Base-by-base conservation (phyloP, 768 basidiomycete genomes). In the Lyophyllum decastes region DNA sequence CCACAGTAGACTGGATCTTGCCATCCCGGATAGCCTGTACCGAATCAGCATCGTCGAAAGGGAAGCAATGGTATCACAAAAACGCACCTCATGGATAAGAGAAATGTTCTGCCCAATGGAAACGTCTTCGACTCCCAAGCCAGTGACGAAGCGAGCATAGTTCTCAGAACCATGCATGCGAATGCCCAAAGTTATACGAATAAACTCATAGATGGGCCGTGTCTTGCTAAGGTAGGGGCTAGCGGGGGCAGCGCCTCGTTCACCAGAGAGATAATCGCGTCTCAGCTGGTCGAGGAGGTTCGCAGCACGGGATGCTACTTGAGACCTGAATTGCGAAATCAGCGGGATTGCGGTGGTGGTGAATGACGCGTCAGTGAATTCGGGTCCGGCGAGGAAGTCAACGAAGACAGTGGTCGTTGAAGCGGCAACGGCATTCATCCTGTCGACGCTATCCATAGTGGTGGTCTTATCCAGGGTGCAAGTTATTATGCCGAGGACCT, bases 141-240 rank as follows among this genome's bases (percentile, higher is more conserved):
- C 80, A 49, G 77, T 74, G 1, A 61, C 67, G 54, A 83, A 83
- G 34, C 68, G 65, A 14, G 61, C 66, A 43, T 82, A 70, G 68
- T 94, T 94, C 63, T 90, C 89, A n/a, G 73, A 68, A 6, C 91
- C 91, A 55, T 92, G 86, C 88, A 92, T 92, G 62, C 74, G 75
- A 26, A 94, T 75, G 4, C 84, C 87, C 19, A 94, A 75, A 21
- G 74, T 78, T 27, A 80, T 68, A 26, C 92, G 80, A 24, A 94
- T 77, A 63, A 80, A 94, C 66, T 86, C 82, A 70, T 94, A 94
- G 48, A 93, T 64, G 5, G 73, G 63, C 47, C 80, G 78, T 11
- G 90, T 90, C 70, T 80, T 81, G 58, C 81, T 82, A 49, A 95
- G 78, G 66, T 81, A 83, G 10, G 72, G 55, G 49, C 81, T 80